Conservation (phyloP, 345 rosid genomes). For the Trapa bicornis region DNA sequence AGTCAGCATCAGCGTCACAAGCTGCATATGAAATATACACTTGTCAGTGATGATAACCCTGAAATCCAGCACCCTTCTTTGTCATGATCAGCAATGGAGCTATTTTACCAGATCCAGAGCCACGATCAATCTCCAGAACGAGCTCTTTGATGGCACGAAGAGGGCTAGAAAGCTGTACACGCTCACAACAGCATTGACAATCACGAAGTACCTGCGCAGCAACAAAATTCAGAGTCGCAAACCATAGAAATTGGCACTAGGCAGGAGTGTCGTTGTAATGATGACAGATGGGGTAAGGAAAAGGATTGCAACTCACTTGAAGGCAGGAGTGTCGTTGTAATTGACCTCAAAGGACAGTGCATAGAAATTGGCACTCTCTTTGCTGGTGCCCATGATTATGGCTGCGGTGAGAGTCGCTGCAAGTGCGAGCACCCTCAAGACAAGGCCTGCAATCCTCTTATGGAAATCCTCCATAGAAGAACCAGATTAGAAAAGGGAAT, state of each 20-base stretch:
- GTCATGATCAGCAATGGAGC: not conserved
- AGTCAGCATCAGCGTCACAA: constrained; percentile 30
- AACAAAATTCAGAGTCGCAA: not conserved
- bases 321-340: constrained; percentile 52
- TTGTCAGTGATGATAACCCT: no score
- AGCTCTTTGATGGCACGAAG: constrained; percentile 45
- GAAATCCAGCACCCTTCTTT: not conserved
- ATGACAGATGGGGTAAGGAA: not conserved
- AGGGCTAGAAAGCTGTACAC: constrained; percentile 52
- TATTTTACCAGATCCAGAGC: constrained; percentile 51
- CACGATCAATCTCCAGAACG: constrained; percentile 47
- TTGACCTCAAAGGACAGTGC: constrained; percentile 43
- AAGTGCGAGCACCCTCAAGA: constrained; percentile 47
- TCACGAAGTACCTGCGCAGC: constrained; percentile 58
- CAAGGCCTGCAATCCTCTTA: constrained; percentile 30
- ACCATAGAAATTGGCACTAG: no score
- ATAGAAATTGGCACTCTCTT: constrained; percentile 31
- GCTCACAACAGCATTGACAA: constrained; percentile 42
- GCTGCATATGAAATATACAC: constrained; percentile 11
- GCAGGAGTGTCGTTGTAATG: not conserved
- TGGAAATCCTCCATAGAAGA: constrained; percentile 25
- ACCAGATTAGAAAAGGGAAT: not conserved
- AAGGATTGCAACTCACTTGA: constrained; percentile 36
- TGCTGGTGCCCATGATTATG: constrained; percentile 71
- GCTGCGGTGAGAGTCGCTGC: constrained; percentile 47